phyloP scores from a whole-genome alignment of 257 asterid species.

The Solanum arcanum region DNA sequence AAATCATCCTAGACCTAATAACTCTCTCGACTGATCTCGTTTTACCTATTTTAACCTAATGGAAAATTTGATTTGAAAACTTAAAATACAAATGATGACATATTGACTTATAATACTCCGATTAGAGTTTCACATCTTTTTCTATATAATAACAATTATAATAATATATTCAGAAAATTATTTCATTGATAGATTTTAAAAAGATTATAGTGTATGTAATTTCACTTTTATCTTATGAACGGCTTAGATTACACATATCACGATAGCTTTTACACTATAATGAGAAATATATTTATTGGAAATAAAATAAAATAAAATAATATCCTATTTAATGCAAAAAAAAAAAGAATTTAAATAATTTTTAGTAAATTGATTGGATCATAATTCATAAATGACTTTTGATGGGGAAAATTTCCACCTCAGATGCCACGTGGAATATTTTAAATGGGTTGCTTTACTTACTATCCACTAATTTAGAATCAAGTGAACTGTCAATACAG shows the following conservation, averaged over 20 bases:
- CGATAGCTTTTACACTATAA: background rate
- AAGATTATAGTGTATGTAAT: accelerated
- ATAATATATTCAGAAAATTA: too few species aligned
- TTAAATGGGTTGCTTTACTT: background rate
- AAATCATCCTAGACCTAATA: background rate
- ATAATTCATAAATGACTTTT: background rate
- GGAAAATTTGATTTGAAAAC: background rate
- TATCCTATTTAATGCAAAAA: background rate
- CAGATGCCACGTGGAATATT: background rate
- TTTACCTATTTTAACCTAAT: background rate
- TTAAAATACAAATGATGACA: background rate
- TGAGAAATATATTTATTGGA: background rate
- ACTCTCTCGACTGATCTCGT: background rate
- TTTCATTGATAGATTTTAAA: accelerated
- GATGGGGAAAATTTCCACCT: background rate
- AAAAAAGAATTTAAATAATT: background rate
- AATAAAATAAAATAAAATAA: background rate
- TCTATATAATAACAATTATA: accelerated
- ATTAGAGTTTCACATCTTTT: background rate
- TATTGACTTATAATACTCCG: background rate
- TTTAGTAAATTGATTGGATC: background rate
- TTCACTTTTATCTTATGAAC: too few species aligned
- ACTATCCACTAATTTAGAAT: background rate
- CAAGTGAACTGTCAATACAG: background rate
- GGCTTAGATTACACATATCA: accelerated